These are phyloP conservation scores for Cryptococcus sp. DNA, from an alignment of 1,284 basidiomycete genomes.

Conservation along the genomic window DNA sequence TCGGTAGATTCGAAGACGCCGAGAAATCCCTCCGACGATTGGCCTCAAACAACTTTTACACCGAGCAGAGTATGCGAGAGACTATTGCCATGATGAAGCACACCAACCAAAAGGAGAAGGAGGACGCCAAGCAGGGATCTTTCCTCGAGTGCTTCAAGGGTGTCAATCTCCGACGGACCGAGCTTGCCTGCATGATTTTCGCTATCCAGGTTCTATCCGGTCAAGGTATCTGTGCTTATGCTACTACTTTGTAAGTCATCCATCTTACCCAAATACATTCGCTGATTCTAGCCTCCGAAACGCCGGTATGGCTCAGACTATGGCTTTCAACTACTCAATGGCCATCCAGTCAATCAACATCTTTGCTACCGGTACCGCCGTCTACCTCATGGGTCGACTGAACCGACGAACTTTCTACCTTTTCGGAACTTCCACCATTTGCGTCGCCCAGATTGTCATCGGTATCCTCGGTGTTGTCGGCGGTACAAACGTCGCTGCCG, in stretches of 20 bases:
- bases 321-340: slow-evolving; percentile 1
- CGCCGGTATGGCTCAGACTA: neutral
- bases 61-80: slow-evolving; percentile 9
- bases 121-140: slow-evolving; percentile 35
- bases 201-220: neutral
- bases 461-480: slow-evolving; percentile 4
- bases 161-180: slow-evolving; percentile 47
- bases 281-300: no score
- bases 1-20: slow-evolving; percentile 11
- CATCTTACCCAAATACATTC: no score
- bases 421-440: neutral
- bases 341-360: neutral
- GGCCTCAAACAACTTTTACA: slow-evolving; percentile 6
- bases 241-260: slow-evolving; percentile 23
- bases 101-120: slow-evolving; percentile 22
- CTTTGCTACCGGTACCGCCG: neutral
- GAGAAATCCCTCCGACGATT: slow-evolving; percentile 16
- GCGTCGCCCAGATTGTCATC: neutral
- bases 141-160: slow-evolving; percentile 50
- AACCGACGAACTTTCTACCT: slow-evolving; percentile 6
- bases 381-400: slow-evolving; percentile 6
- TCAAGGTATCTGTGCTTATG: neutral
- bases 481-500: slow-evolving; percentile 1
- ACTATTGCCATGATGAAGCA: slow-evolving; percentile 21
- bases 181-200: slow-evolving; percentile 26